Evolutionary conservation across 23 red algal genomes (phyloP), one percentile per base, ranked within the genome.

Genomic region (Gracilaria gracilis): DNA sequence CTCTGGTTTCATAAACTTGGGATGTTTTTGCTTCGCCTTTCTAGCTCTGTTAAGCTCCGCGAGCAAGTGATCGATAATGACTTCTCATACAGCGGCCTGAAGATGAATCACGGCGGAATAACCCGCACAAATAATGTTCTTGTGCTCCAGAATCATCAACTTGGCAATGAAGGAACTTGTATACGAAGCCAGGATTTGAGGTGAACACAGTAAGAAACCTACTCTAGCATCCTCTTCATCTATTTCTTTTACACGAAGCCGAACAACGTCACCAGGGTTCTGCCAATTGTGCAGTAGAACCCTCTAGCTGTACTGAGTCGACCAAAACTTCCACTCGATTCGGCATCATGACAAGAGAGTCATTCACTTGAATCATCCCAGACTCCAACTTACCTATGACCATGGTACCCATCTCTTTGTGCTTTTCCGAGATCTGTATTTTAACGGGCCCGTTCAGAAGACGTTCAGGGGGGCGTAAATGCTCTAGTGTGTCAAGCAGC

Each of bases 361-460:
- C 92, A 75, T 89, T 86, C n/a, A 74, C 89, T 33, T 85, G 78
- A 79, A 99, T 94, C 24, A 91, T 85, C 28, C 97, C 97, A 19
- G 97, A 84, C 69, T 99, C 97, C 61, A 99, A 47, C 47, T 94
- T 93, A n/a, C 97, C 97, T 76, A 94, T 89, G 12, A 99, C 84
- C 66, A 95, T 81, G 9, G 93, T 95, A 29, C 97, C 97, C 97
- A 99, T 99, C 57, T 99, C 97, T 66, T 95, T 95, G 90, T 94
- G 95, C 67, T 91, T 96, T 58, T 99, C 97, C 8, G 85, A 86
- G 13, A 99, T 85, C 16, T 93, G 93, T 71, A 99, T 91, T 40
- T 89, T 90, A 14, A 99, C 93, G 6, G 94, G 88, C 3, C 90
- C 89, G 38, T 93, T 83, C 34, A 94, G 32, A 21, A 88, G 83